phyloP scores from a whole-genome alignment of 139 green algal species.

The Haematococcus sp. region DNA sequence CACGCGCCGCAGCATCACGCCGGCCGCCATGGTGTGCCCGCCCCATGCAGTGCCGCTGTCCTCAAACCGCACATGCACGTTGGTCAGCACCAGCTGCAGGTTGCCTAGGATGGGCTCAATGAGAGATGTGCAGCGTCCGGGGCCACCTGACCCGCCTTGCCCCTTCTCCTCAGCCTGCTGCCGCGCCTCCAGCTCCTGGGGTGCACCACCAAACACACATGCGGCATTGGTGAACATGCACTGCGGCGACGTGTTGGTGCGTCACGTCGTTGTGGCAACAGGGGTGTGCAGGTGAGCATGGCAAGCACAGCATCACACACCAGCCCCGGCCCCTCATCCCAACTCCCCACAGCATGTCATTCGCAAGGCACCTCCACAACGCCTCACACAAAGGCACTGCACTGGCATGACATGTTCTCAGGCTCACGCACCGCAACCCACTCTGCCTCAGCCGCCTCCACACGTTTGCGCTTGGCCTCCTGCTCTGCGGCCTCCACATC shows the following conservation, averaged over 20 bases:
- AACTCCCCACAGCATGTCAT: no score
- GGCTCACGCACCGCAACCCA: slow-evolving; percentile 9
- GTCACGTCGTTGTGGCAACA: not conserved
- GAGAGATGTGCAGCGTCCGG: slow-evolving; percentile 44
- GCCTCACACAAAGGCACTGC: no score
- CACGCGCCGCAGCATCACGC: slow-evolving; percentile 78
- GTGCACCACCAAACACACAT: no score
- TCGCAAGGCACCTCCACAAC: no score
- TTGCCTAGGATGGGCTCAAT: slow-evolving; percentile 82
- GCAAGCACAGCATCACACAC: no score
- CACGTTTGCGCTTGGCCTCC: not conserved
- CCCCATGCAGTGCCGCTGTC: slow-evolving; percentile 5
- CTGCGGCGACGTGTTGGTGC: no score
- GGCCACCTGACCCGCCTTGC: slow-evolving; percentile 11
- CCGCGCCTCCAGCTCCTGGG: slow-evolving; percentile 27
- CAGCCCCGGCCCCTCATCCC: no score
- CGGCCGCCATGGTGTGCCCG: slow-evolving; percentile 43
- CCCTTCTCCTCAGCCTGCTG: slow-evolving; percentile 2
- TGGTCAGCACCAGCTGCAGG: slow-evolving; percentile 78
- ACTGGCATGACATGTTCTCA: no score
- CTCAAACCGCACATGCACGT: slow-evolving; percentile 87
- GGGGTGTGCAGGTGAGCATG: no score
- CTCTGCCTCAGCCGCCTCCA: slow-evolving; percentile 2
- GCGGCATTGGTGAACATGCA: no score
- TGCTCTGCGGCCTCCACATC: not conserved